A percentile compares a stretch with the other conserved stretches of the same genome.
Conservation (phyloP, 106 monocot species). For the Acorus calamus region DNA sequence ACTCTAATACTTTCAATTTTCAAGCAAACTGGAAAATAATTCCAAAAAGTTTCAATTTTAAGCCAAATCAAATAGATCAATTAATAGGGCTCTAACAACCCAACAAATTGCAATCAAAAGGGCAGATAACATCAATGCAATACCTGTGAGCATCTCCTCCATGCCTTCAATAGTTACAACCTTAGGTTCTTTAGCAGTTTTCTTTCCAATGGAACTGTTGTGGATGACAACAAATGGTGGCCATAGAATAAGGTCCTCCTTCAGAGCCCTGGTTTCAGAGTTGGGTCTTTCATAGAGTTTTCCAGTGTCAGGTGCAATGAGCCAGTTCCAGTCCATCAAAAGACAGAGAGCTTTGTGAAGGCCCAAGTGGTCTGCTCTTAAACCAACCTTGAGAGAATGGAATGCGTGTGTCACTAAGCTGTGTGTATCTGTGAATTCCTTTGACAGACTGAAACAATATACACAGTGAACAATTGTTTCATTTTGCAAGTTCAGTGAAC, state of each 20-base stretch:
- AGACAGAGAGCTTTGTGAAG: constrained; percentile 78
- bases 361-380: constrained; percentile 71
- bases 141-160: constrained; percentile 56
- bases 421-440: constrained; percentile 52
- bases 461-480: background rate
- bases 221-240: constrained; percentile 68
- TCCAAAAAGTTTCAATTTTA: too few species aligned
- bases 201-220: constrained; percentile 34
- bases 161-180: constrained; percentile 27
- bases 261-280: constrained; percentile 33
- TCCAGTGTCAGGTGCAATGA: constrained; percentile 38
- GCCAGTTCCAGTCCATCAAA: constrained; percentile 75
- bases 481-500: too few species aligned
- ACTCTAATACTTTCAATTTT: too few species aligned
- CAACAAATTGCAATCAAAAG: background rate
- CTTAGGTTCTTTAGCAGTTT: constrained; percentile 12
- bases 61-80: too few species aligned
- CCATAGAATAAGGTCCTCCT: constrained; percentile 78
- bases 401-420: constrained; percentile 41
- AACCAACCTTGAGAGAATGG: constrained; percentile 32
- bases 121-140: background rate
- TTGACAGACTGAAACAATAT: constrained; percentile 27
- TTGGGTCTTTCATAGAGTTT: constrained; percentile 24
- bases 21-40: too few species aligned
- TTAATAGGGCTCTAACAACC: too few species aligned